A percentile compares a stretch with the other conserved stretches of the same genome.
Conservation (phyloP, 2,329 filamentous ascomycete genomes). For the Penicillium sp. region DNA sequence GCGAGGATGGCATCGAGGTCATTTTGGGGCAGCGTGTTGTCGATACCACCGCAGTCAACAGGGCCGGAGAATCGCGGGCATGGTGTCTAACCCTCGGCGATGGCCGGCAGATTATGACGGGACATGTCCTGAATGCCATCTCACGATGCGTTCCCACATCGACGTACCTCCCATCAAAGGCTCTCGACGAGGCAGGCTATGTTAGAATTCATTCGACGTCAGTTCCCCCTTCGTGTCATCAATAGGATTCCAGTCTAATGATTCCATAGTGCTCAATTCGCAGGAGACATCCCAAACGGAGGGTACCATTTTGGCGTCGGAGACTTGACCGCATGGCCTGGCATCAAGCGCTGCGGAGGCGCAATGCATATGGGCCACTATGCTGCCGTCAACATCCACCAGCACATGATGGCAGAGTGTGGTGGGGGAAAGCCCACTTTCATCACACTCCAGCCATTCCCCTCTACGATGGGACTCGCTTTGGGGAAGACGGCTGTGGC, state of each 20-base stretch:
- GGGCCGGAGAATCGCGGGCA: conserved; percentile 14
- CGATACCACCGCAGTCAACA: conserved; percentile 22
- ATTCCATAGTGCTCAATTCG: conserved; percentile 54
- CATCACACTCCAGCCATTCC: conserved; percentile 53
- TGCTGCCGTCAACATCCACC: conserved; percentile 65
- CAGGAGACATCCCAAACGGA: conserved; percentile 54
- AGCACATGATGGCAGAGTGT: conserved; percentile 53
- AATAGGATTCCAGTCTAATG: conserved; percentile 1
- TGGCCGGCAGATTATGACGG: conserved; percentile 58
- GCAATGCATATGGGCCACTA: conserved; percentile 72
- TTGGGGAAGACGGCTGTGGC: conserved; percentile 67
- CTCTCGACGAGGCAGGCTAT: conserved; percentile 63
- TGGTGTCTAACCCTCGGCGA: conserved; percentile 57
- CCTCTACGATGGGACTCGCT: conserved; percentile 67
- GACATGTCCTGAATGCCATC: conserved; percentile 67
- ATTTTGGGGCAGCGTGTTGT: conserved; percentile 30
- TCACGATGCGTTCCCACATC: conserved; percentile 63
- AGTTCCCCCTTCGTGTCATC: background rate
- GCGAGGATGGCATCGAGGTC: conserved; percentile 57
- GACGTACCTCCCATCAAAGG: conserved; percentile 57
- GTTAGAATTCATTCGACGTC: conserved; percentile 59
- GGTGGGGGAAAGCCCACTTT: conserved; percentile 46
- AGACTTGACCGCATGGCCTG: conserved; percentile 68
- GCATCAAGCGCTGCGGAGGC: conserved; percentile 74
- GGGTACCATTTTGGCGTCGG: conserved; percentile 65